Base-by-base conservation (phyloP, 2,329 filamentous ascomycete species). In the Pestalotiopsis sp. region DNA sequence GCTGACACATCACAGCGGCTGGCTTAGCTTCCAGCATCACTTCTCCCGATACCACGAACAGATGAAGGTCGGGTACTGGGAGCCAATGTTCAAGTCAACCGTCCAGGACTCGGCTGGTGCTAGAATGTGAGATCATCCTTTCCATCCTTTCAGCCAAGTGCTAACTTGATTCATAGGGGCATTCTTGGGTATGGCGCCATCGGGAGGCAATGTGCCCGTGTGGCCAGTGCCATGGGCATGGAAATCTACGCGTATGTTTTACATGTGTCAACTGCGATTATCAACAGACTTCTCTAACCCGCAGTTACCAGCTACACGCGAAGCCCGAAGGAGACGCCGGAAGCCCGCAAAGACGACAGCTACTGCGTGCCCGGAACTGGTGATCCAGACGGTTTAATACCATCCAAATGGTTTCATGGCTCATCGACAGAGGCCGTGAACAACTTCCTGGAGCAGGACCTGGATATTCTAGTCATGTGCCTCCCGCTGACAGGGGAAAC, bases 311-410 rank as follows among this genome's bases (percentile, higher is more conserved):
- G 27, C 1, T 92, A 90, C 80, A 93, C 91, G 1, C 90, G 90
- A 4, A 85, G 84, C 2, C 86, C 89, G 0, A 86, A 88, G 57
- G 76, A 81, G 7, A 92, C 91, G 0, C 83, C 87, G 0, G 89
- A 89, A 71, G 88, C 86, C 17, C 86, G 85, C 61, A 81, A 78
- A 59, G 90, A 93, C 76, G 75, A 78, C 4, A 87, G 87, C 7
- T 93, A 89, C 78, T 86, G 90, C 68, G 85, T 92, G 0, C 90
- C 91, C 0, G 87, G 89, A 3, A 91, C 90, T 2, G 83, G 83
- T 9, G 83, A 85, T 69, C 77, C 79, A 0, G 78, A 80, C 1
- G 83, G 83, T 20, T 62, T 71, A 7, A 71, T 85, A 14, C 84
- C 83, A 0, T 72, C 78, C 0, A 74, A 74, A 36, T 85, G 83